Percentiles rank a stretch among this genome's conserved stretches.
Evolutionary conservation across 805 yeast species (phyloP).

Genomic region (Soucietia sequanensis): DNA sequence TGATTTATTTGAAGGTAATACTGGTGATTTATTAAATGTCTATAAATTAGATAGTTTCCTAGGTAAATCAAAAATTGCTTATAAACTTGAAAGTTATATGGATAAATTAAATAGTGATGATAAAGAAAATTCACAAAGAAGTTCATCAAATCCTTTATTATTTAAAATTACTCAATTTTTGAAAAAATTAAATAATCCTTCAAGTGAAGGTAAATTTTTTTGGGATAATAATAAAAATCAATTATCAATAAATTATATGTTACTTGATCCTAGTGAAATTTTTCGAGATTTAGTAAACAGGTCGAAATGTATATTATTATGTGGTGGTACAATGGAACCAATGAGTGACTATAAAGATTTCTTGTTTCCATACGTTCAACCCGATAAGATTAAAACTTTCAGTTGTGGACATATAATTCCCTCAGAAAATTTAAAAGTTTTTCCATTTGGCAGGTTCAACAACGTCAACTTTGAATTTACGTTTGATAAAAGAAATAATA

Average conservation of each 20-base stretch:
- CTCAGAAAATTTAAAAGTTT: constrained; percentile 59
- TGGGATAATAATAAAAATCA: constrained; percentile 45
- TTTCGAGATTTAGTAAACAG: constrained; percentile 66
- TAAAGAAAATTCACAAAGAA: constrained; percentile 8
- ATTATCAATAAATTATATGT: constrained; percentile 58
- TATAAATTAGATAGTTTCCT: constrained; percentile 66
- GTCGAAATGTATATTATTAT: constrained; percentile 68
- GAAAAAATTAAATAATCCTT: constrained; percentile 65
- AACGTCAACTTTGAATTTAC: constrained; percentile 57
- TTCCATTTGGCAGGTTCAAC: constrained; percentile 39
- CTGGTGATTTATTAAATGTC: constrained; percentile 71
- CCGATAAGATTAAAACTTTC: constrained; percentile 47
- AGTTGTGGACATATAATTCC: constrained; percentile 88
- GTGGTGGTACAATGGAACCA: constrained; percentile 98
- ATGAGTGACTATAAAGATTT: constrained; percentile 64
- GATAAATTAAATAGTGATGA: constrained; percentile 20
- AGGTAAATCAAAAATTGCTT: constrained; percentile 70
- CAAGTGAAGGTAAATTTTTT: constrained; percentile 75
- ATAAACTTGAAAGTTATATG: constrained; percentile 74
- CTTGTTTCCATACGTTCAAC: constrained; percentile 55
- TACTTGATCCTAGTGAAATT: constrained; percentile 74
- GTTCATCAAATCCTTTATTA: constrained; percentile 52
- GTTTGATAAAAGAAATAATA: constrained; percentile 57
- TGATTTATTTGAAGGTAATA: constrained; percentile 55
- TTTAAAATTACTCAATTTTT: constrained; percentile 68